Evolutionary conservation across 352 stramenopile species (phyloP).

Genomic region (Globisporangium nodosum): DNA sequence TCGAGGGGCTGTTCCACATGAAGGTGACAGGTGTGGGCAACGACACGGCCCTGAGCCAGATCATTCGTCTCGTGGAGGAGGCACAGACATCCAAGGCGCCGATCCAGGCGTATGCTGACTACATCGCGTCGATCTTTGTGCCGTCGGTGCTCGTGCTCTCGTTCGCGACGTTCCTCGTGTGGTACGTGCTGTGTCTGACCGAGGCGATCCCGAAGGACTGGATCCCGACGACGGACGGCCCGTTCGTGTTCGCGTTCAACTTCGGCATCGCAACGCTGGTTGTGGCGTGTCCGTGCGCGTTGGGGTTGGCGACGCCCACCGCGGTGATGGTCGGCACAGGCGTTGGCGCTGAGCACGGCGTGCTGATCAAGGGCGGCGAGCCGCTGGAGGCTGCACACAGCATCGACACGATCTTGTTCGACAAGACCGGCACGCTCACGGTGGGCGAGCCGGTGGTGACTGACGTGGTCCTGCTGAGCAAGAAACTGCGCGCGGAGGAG

Average conservation of each 20-base stretch:
- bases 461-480: slow-evolving; percentile 78
- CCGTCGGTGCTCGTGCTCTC: slow-evolving; percentile 92
- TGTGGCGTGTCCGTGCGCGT: slow-evolving; percentile 98
- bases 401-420: slow-evolving; percentile 96
- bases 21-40: slow-evolving; percentile 90
- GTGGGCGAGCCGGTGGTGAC: slow-evolving; percentile 87
- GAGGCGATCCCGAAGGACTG: slow-evolving; percentile 55
- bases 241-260: slow-evolving; percentile 94
- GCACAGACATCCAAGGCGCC: slow-evolving; percentile 97
- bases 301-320: slow-evolving; percentile 97
- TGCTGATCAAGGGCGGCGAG: slow-evolving; percentile 98
- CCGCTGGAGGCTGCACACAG: slow-evolving; percentile 90
- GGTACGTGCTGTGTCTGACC: slow-evolving; percentile 83
- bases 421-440: slow-evolving; percentile 99
- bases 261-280: slow-evolving; percentile 98
- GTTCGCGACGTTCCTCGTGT: slow-evolving; percentile 93
- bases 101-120: slow-evolving; percentile 98
- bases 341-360: slow-evolving; percentile 93
- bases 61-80: slow-evolving; percentile 98
- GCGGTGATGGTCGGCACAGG: slow-evolving; percentile 98
- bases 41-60: slow-evolving; percentile 94
- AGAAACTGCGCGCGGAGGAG: slow-evolving; percentile 71
- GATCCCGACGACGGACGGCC: slow-evolving; percentile 67
- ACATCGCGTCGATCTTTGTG: slow-evolving; percentile 94
- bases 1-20: slow-evolving; percentile 90